Conservation (phyloP, 2,329 filamentous ascomycete genomes). For the Cordyceps farinosa region DNA sequence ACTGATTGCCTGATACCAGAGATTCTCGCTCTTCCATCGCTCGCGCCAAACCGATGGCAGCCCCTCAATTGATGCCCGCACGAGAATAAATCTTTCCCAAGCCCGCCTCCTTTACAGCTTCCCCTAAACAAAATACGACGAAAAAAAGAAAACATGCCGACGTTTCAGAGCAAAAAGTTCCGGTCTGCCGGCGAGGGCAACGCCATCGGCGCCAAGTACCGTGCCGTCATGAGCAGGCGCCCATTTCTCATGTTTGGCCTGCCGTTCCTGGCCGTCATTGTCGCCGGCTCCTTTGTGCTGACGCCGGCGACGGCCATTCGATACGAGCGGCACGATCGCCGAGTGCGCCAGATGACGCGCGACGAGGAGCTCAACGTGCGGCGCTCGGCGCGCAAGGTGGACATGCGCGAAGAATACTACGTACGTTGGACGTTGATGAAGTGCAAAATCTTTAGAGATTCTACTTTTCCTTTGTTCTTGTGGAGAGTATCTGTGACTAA, state of each 20-base stretch:
- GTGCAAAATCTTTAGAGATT: too few relatives aligned
- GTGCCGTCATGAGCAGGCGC: constrained; percentile 67
- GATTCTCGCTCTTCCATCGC: background rate
- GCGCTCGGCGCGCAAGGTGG: constrained; percentile 65
- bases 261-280: constrained; percentile 85
- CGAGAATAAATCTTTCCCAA: background rate
- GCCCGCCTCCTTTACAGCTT: background rate
- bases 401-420: constrained; percentile 83
- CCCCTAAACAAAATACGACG: background rate
- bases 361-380: constrained; percentile 85
- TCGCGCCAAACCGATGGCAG: background rate
- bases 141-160: constrained; percentile 28
- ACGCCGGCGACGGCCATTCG: constrained; percentile 90
- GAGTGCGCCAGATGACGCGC: constrained; percentile 77
- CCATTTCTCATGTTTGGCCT: constrained; percentile 93
- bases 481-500: background rate
- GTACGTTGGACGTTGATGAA: constrained; percentile 50
- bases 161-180: constrained; percentile 71
- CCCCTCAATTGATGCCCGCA: background rate
- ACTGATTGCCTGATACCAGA: background rate
- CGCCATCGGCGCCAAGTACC: constrained; percentile 72
- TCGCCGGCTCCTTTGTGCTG: constrained; percentile 88
- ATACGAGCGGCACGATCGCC: constrained; percentile 90
- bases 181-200: constrained; percentile 62
- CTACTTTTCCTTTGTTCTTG: background rate